phyloP scores from a whole-genome alignment of 129 eudicot species.

The Ambrosia artemisiifolia region DNA sequence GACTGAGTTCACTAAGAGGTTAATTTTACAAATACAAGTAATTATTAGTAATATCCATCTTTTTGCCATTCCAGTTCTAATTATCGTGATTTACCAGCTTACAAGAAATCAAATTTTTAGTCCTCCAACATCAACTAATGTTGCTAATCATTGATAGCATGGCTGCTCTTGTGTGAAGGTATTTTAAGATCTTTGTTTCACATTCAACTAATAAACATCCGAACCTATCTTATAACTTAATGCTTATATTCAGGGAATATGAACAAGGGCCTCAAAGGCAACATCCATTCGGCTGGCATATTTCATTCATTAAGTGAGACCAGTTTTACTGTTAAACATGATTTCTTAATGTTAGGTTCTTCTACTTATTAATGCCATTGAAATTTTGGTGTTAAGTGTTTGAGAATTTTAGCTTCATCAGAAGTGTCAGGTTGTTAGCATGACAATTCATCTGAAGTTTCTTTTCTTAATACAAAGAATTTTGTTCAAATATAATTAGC shows the following conservation, averaged over 20 bases:
- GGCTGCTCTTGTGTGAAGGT: constrained; percentile 85
- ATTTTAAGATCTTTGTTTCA: constrained; percentile 7
- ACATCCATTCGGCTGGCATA: constrained; percentile 83
- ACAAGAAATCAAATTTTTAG: constrained; percentile 72
- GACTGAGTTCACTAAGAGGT: constrained; percentile 78
- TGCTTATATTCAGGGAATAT: constrained; percentile 43
- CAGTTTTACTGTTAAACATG: neutral
- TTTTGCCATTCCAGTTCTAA: neutral
- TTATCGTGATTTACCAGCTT: constrained; percentile 45
- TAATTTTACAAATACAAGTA: neutral
- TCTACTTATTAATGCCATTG: too few species aligned
- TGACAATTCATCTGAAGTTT: neutral
- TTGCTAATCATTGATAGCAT: constrained; percentile 84
- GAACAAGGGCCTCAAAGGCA: constrained; percentile 62
- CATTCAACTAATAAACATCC: neutral
- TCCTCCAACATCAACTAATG: constrained; percentile 62
- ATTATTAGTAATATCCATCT: neutral
- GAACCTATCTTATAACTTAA: neutral
- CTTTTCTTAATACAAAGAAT: neutral
- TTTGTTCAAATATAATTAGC: neutral
- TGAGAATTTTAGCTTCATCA: neutral
- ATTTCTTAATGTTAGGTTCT: too few species aligned
- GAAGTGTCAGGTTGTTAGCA: neutral
- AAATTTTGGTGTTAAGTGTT: neutral
- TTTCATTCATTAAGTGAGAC: constrained; percentile 71